Base-by-base conservation (phyloP, 768 basidiomycete genomes). In the Tulasnella sp. region DNA sequence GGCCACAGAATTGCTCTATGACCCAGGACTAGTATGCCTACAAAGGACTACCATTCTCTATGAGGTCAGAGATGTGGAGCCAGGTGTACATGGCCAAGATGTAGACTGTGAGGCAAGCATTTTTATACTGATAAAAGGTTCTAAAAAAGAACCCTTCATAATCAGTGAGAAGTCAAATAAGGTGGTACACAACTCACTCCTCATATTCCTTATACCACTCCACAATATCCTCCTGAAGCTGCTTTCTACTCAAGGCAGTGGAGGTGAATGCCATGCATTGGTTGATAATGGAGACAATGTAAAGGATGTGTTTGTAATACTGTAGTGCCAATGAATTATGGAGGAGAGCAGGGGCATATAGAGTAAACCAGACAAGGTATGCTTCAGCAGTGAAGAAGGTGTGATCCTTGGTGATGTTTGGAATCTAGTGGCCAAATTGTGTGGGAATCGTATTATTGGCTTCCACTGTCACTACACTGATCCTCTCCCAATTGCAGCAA, bases 231-330 rank as follows among this genome's bases (percentile, higher is more conserved):
- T 72, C 68, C 0, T 53, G 59, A 11, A 37, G 25, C 0, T 64
- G 61, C 17, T 72, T 63, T 53, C 70, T 68, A 25, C 69, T 73
- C 41, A 72, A 64, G 7, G 21, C 21, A 12, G 42, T 45, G 12
- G 5, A 15, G 29, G 11, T 27, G 12, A 45, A 21, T 12, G 42
- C 4, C 12, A 77, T 66, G 58, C 69, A 71, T 0, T 56, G 58
- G 41, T 68, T 66, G 48, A 76, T 60, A 2, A 76, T 67, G 2
- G 59, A 32, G 17, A 74, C 69, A 8, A 77, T 69, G 2, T 65
- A 17, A 3, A 74, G 48, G 57, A 76, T 75, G 59, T 77, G 75
- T 0, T 67, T 59, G 59, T 72, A 76, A 60, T 75, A 76, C 3
- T 52, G 52, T 1, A 63, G 53, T 7, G 15, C 25, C 61, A 76